Evolutionary conservation across 2,329 filamentous ascomycete species (phyloP).

Genomic region (Fusarium sp.): DNA sequence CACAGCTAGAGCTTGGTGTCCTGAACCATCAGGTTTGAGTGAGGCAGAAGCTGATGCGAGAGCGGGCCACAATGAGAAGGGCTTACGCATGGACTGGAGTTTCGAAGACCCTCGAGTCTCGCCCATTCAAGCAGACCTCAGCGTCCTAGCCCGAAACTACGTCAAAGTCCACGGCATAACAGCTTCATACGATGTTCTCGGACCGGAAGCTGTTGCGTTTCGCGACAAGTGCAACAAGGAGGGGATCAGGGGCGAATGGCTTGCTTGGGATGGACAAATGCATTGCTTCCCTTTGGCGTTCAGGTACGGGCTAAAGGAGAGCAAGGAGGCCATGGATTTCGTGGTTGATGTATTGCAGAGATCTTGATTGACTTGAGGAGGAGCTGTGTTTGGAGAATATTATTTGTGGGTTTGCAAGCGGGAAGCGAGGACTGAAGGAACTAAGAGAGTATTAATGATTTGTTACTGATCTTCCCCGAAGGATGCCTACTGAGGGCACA

Average conservation of each 20-base stretch:
- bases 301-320: constrained; percentile 60
- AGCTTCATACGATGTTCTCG: constrained; percentile 64
- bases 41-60: not conserved
- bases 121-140: constrained; percentile 59
- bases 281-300: constrained; percentile 68
- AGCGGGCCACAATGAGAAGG: fast-evolving
- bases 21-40: not conserved
- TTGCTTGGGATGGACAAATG: constrained; percentile 71
- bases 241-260: constrained; percentile 64
- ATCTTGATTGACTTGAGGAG: not conserved
- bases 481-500: not conserved
- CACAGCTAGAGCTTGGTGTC: constrained; percentile 44
- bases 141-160: constrained; percentile 40
- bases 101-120: constrained; percentile 59
- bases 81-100: constrained; percentile 28
- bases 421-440: too few relatives aligned
- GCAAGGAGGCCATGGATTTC: constrained; percentile 44
- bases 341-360: constrained; percentile 29
- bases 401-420: not conserved
- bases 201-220: constrained; percentile 63
- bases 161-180: constrained; percentile 65
- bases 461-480: not conserved
- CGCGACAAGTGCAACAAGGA: constrained; percentile 57
- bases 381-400: not conserved
- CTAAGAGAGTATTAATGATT: not conserved